Conservation (phyloP, 192 early-diverging fungal species). For the Rhizophlyctis rosea region DNA sequence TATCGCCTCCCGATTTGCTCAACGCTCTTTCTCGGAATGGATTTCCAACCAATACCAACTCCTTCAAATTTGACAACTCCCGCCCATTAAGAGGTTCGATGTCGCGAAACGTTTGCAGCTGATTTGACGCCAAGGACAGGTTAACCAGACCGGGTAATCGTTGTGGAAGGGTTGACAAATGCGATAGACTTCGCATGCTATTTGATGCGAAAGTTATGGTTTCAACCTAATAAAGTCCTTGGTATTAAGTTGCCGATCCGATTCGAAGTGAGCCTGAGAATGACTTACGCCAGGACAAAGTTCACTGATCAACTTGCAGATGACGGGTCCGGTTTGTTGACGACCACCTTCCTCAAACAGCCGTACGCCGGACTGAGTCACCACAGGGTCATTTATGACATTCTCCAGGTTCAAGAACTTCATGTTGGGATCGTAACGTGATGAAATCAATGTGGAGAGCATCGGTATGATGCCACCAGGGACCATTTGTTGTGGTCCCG, state of each 20-base stretch:
- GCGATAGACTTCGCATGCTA: conserved; percentile 19
- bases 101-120: conserved; percentile 22
- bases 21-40: conserved; percentile 31
- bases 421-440: conserved; percentile 23
- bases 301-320: conserved; percentile 43
- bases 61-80: conserved; percentile 29
- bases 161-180: conserved; percentile 27
- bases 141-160: conserved; percentile 34
- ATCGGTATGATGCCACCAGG: no score
- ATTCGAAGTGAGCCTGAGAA: neutral
- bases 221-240: conserved; percentile 21
- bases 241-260: conserved; percentile 3
- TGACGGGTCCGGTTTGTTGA: no score
- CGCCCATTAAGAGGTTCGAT: conserved; percentile 33
- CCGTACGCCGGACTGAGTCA: conserved; percentile 17
- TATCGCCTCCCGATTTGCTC: conserved; percentile 28
- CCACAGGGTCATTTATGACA: conserved; percentile 24
- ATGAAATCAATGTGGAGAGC: conserved; percentile 20
- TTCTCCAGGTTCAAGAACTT: conserved; percentile 30
- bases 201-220: conserved; percentile 37
- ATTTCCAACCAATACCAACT: conserved; percentile 37
- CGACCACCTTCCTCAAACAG: conserved; percentile 39
- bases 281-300: conserved; percentile 35
- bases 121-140: conserved; percentile 38
- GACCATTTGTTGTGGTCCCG: no score